Base-by-base conservation (phyloP, 73 alveolate genomes). In the Stentor roeselii region DNA sequence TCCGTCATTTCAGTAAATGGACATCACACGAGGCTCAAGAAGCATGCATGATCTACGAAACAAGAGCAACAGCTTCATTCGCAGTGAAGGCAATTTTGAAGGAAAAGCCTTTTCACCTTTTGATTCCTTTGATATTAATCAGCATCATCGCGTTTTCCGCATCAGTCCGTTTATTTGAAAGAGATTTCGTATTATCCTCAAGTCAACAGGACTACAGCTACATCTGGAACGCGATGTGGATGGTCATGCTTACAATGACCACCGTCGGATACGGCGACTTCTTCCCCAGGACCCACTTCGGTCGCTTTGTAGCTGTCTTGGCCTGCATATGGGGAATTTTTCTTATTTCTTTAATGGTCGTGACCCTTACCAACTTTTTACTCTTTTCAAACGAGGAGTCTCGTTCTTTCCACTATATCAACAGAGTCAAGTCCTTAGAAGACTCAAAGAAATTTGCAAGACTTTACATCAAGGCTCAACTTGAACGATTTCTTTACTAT, bases 1-100 rank as follows among this genome's bases (percentile, higher is more conserved):
- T 90, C 87, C 95, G 96, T 32, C 84, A 92, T 82, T 94, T 90
- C 60, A 86, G 96, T 37, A 90, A 89, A 75, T 94, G 98, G 98
- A 92, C 92, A 40, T 92, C 91, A 35, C 95, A 87, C 14, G 85
- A 88, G 60, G 94, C 98, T 11, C 88, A 92, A 1, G 86, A 89
- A 74, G 93, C 92, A 35, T 94, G 98, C 74, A 87, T 84, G 75
- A 94, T 89, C 84, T 92, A 96, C 61, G 90, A 88, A 67, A 89
- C 95, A 58, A 78, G 86, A 42, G 96, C 96, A 32, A 95, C 95
- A 36, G 83, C 91, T 59, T 84, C 86, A 42, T 94, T 94, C 78
- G 90, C 98, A 3, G 90, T 90, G 42, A 92, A 92, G 75, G 91
- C 97, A 34, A 94, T 88, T 35, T 87, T 94, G 15, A 94, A 94